Base-by-base conservation (phyloP, 108 stramenopile species). In the Chaetoceros tenuissimus region DNA sequence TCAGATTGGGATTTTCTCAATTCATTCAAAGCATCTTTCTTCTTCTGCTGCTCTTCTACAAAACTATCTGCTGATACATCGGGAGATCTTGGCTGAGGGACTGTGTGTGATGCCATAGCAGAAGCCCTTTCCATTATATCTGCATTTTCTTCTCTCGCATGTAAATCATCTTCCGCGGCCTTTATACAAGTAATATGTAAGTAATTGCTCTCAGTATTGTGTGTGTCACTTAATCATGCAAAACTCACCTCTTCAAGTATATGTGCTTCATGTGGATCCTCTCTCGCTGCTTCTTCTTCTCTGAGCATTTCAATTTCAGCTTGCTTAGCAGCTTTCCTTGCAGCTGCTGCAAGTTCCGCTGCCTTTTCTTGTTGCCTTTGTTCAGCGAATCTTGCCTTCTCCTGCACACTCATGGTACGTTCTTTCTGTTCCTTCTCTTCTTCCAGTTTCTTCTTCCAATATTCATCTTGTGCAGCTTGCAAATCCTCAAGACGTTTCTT, bases 381-480 rank as follows among this genome's bases (percentile, higher is more conserved):
- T 22, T 72, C 75, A 40, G 64, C 57, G 51, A 58, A 5, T 10
- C 53, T 24, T 20, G 43, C 16, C 34, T 26, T 56, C 24, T 63
- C 56, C 10, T 68, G 55, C 29, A 45, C 23, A 27, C 59, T 45
- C 55, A 60, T 48, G 10, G 45, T 26, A 3, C 40, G 16, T 25
- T 30, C 48, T 23, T 69, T 57, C 55, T 51, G 57, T 16, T 64
- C 58, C 22, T 63, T 47, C 43, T 77, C 66, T 13, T 59, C 66
- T 55, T 71, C 21, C 47, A 80, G 51, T 53, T 67, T 64, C 10
- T 71, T 71, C 8, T 65, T 63, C 79, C 79, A 80, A 51, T 77
- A 80, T 10, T 66, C 79, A 45, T 80, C 79, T 40, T 80, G 79
- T 25, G 53, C 55, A 45, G 73, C 57, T 60, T 66, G 56, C 44